These are phyloP conservation scores for Populus davidiana DNA, from an alignment of 345 rosid species.

Conservation along the genomic window DNA sequence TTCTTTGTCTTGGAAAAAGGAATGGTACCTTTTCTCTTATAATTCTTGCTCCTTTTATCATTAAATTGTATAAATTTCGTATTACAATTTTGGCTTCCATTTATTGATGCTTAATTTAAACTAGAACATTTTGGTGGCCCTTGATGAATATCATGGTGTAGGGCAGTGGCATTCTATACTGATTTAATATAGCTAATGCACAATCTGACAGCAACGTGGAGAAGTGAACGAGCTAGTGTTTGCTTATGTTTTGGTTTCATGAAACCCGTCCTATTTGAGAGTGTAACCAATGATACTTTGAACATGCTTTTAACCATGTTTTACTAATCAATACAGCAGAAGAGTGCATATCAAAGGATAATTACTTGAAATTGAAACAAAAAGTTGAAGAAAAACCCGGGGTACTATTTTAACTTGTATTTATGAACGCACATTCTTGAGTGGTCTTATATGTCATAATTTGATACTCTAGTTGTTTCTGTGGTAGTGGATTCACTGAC, in stretches of 20 bases:
- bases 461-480: not conserved
- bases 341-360: constrained; percentile 66
- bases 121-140: not conserved
- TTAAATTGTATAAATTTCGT: too few species aligned
- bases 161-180: not conserved
- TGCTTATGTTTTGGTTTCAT: not conserved
- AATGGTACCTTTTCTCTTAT: too few species aligned
- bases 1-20: not conserved
- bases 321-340: constrained; percentile 43
- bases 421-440: not conserved
- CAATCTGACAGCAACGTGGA: not conserved
- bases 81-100: not conserved
- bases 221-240: not conserved
- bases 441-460: not conserved
- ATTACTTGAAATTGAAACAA: constrained; percentile 49
- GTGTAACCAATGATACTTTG: not conserved
- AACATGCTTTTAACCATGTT: not conserved
- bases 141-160: not conserved
- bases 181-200: not conserved
- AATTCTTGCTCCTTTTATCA: not conserved
- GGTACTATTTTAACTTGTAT: constrained; percentile 32
- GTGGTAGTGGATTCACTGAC: not conserved
- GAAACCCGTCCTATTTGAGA: not conserved
- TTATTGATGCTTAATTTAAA: not conserved
- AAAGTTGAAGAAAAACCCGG: constrained; percentile 70